These are phyloP conservation scores for Lepidium africanum DNA, from an alignment of 345 rosid genomes.

Conservation along the genomic window DNA sequence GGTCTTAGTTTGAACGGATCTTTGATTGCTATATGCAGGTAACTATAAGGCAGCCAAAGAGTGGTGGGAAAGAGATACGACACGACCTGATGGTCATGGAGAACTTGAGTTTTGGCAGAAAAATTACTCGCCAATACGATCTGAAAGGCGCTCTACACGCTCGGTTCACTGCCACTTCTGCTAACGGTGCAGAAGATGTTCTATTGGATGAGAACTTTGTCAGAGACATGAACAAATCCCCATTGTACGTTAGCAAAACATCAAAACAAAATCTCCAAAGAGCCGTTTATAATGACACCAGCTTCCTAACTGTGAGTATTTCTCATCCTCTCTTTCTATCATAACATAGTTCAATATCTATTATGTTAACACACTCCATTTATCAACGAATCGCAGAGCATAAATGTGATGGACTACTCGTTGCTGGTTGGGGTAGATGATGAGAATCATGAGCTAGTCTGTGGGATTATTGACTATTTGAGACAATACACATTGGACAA, in stretches of 20 bases:
- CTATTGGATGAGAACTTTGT: conserved; percentile 95
- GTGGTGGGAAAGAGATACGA: conserved; percentile 63
- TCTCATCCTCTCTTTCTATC: background rate
- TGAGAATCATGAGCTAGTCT: conserved; percentile 61
- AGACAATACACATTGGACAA: conserved; percentile 99
- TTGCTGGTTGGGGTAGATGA: conserved; percentile 82
- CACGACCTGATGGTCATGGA: conserved; percentile 98
- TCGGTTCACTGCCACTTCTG: conserved; percentile 44
- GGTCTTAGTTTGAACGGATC: background rate
- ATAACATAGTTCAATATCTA: background rate
- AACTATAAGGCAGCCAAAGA: conserved; percentile 56
- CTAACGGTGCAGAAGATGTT: conserved; percentile 60
- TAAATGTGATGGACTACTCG: conserved; percentile 97
- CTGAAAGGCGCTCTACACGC: conserved; percentile 90
- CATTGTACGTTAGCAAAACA: conserved; percentile 73
- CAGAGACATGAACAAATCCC: conserved; percentile 83
- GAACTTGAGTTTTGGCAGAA: conserved; percentile 73
- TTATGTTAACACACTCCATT: background rate
- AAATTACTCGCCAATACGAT: conserved; percentile 77
- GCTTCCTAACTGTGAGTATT: conserved; percentile 76
- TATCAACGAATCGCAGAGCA: conserved; percentile 41
- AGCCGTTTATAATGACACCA: conserved; percentile 94
- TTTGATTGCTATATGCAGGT: conserved; percentile 44
- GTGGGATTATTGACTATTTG: conserved; percentile 95
- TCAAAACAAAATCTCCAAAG: conserved; percentile 70